Evolutionary conservation across 345 rosid species (phyloP), one percentile per base, ranked within the genome.

Genomic region (Noccaea caerulescens): DNA sequence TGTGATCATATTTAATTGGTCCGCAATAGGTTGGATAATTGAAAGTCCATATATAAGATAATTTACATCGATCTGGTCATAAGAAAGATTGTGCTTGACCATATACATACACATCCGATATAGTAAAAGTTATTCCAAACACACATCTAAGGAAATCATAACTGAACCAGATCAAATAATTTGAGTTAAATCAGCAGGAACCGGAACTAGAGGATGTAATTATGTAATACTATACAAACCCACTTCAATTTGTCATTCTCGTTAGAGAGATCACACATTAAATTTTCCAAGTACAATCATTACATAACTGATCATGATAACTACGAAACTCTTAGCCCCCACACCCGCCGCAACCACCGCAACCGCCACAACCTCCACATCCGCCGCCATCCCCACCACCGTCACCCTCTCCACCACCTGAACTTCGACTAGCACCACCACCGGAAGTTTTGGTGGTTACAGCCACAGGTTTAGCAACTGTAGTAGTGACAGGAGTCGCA

Each of bases 321-420:
- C 10, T n/a, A 53, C 8, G n/a, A 23, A 18, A 16, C 33, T 7
- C 7, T 68, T 56, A 68, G 33, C 63, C 64, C 10, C 72, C 72
- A 44, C 64, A 55, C 0, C 72, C 54, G 36, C 72, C 72, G 2
- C 71, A 52, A 52, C 70, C 70, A 0, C 70, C 70, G 8, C 71
- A 68, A 14, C 54, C 73, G 4, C 63, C 72, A 4, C 64, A 44
- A 5, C 72, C 72, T 8, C 51, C 73, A 8, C 72, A 54, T 1
- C 66, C 72, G 0, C 72, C 72, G 4, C 58, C 60, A 12, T 7
- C 64, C 3, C 44, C 73, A 10, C 66, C 64, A 56, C 60, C 42
- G 41, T 20, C 41, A 8, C 69, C 44, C 9, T 10, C 58, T 8
- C 58, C 69, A 13, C 45, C 58, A 13, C 32, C 57, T 1, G 8